Evolutionary conservation across 495 filamentous ascomycete species (phyloP).

Genomic region (Aspergillus wentii): DNA sequence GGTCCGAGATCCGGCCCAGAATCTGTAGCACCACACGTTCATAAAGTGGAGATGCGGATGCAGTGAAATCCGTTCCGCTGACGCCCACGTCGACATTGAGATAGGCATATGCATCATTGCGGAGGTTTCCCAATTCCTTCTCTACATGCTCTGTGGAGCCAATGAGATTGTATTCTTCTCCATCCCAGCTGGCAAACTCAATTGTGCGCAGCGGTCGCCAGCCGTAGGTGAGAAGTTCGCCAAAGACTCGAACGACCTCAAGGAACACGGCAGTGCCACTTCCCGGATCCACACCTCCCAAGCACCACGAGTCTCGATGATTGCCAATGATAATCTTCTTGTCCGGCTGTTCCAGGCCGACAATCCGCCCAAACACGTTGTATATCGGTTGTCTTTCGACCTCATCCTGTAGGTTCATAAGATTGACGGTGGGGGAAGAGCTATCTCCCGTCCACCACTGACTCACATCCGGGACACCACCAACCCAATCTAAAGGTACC

Average conservation of each 20-base stretch:
- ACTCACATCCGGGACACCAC: constrained; percentile 63
- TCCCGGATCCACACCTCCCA: constrained; percentile 80
- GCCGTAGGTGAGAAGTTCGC: constrained; percentile 63
- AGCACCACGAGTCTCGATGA: constrained; percentile 90
- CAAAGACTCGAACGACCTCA: constrained; percentile 80
- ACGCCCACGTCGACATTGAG: constrained; percentile 90
- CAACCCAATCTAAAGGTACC: constrained; percentile 69
- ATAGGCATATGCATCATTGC: constrained; percentile 68
- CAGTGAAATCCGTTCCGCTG: constrained; percentile 66
- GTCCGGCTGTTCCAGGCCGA: constrained; percentile 73
- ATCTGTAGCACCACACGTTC: constrained; percentile 64
- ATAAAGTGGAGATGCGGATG: constrained; percentile 74
- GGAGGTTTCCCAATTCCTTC: constrained; percentile 51
- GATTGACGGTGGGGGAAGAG: constrained; percentile 69
- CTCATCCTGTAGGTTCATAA: constrained; percentile 89
- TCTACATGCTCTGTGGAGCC: constrained; percentile 96
- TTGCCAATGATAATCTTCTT: constrained; percentile 91
- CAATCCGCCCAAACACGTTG: constrained; percentile 80
- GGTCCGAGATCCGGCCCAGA: constrained; percentile 69
- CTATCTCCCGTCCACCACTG: constrained; percentile 81
- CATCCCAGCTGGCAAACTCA: constrained; percentile 95
- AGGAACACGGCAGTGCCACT: constrained; percentile 88
- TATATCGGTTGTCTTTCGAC: constrained; percentile 77
- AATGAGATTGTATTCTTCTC: constrained; percentile 85
- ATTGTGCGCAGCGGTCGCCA: constrained; percentile 94